Base-by-base conservation (phyloP, 2,329 filamentous ascomycete genomes). In the Cordyceps cateniannulata region DNA sequence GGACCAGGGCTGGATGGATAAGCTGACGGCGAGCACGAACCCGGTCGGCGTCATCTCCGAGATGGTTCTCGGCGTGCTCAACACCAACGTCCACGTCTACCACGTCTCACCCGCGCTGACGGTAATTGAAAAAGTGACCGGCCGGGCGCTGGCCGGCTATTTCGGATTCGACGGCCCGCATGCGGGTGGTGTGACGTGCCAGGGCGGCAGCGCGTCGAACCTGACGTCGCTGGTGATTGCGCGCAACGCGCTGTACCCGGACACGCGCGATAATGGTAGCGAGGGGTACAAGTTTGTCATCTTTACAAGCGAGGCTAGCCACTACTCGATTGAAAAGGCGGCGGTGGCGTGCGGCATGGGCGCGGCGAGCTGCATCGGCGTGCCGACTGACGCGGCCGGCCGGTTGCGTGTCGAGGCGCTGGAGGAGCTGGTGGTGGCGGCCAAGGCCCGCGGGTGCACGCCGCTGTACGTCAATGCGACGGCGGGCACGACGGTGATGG, bases 381-480 rank as follows among this genome's bases (percentile, higher is more conserved):
- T 98, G 0, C 83, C 89, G 3, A 85, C 96, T 20, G 90, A 97
- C 71, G 71, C 73, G 0, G 67, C 76, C 10, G 93, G 93, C 1
- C 79, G 84, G 51, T 95, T 98, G 86, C 78, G 84, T 27, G 80
- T 88, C 0, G 69, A 76, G 0, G 84, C 84, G 18, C 80, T 99
- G 10, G 83, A 88, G 24, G 76, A 78, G 1, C 77, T 86, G 45
- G 79, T 96, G 29, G 54, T 77, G 6, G 79, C 81, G 56, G 86
- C 89, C 24, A 86, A 86, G 67, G 68, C 71, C 0, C 80, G 85
- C 50, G 91, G 90, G 32, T 85, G 87, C 69, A 95, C 89, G 1
- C 93, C 95, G 0, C 88, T 99, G 63, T 97, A 96, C 75, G 90
- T 98, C 70, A 97, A 97, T 71, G 90, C 93, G 6, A 98, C 95